Base-by-base conservation (phyloP, 108 stramenopile genomes). In the Skeletonema tropicum region DNA sequence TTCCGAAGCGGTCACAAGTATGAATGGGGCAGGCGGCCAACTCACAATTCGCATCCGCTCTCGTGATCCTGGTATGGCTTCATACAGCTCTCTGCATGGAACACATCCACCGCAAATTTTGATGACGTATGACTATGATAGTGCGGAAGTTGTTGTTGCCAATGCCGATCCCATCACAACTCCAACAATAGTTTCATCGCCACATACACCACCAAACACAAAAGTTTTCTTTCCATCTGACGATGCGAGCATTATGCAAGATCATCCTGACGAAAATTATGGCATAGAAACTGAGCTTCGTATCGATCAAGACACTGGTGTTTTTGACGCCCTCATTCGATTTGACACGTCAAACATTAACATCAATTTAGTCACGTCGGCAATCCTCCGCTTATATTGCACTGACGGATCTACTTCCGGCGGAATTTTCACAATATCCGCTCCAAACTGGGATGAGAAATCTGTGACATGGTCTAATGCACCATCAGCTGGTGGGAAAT, bases 391-490 rank as follows among this genome's bases (percentile, higher is more conserved):
- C 42, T 42, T 71, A 30, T 71, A 57, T 30, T 71, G 70, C 39
- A 71, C 42, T n/a, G 70, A 71, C 39, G 70, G 70, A 31, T 42
- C 70, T 42, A 48, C 65, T 30, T 59, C 69, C 29, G 80, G 80
- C 30, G 80, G 80, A 17, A 66, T 81, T 39, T 70, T 81, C 52
- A 42, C 60, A 31, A 73, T 67, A 12, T 38, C 66, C n/a, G 64
- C 60, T 26, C 38, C 74, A 13, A 39, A 45, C 30, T 81, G 80
- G 80, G 62, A 68, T n/a, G 80, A 81, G 32, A 35, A 74, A 39
- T 60, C 80, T n/a, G 80, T 75, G 31, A 81, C 80, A 60, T 81
- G 80, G 80, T 66, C 59, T 26, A 71, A 29, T 67, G 73, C 80
- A 29, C 80, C 80, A 33, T 58, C 31, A 15, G 42, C 70, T 55